Conservation (phyloP, 352 stramenopile genomes). For the Plasmopara viticola region DNA sequence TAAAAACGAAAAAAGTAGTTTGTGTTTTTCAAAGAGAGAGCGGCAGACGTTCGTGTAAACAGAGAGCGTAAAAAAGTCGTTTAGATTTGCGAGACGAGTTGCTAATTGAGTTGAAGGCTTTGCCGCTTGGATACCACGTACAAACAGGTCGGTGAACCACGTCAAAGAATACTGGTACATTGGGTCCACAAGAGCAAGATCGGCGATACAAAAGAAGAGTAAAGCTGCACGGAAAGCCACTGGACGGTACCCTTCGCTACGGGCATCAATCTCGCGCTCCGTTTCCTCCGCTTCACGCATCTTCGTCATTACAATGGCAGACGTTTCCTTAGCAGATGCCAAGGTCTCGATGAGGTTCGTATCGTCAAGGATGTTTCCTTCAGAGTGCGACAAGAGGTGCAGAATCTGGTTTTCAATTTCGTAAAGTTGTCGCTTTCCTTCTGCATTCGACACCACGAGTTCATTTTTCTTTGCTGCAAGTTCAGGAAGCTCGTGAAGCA, state of each 20-base stretch:
- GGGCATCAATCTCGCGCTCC: constrained; percentile 84
- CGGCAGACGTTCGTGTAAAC: constrained; percentile 93
- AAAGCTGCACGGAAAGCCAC: constrained; percentile 85
- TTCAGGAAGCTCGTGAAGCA: constrained; percentile 87
- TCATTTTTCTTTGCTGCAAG: constrained; percentile 88
- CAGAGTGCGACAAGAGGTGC: constrained; percentile 85
- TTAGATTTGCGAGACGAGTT: constrained; percentile 79
- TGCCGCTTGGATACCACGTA: constrained; percentile 81
- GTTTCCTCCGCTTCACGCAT: constrained; percentile 89
- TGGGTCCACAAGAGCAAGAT: constrained; percentile 82
- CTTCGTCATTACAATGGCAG: constrained; percentile 76
- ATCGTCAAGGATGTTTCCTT: constrained; percentile 91
- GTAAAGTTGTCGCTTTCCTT: constrained; percentile 84
- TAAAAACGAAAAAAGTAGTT: constrained; percentile 91
- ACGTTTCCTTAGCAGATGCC: constrained; percentile 74
- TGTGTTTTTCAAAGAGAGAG: constrained; percentile 92
- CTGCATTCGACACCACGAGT: constrained; percentile 84
- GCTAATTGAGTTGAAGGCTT: constrained; percentile 61
- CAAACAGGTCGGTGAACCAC: constrained; percentile 91
- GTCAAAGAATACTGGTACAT: constrained; percentile 92
- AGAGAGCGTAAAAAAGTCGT: constrained; percentile 92
- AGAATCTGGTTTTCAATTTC: constrained; percentile 92
- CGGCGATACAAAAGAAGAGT: constrained; percentile 89
- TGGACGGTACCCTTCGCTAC: constrained; percentile 81
- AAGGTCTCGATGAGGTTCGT: constrained; percentile 90